Base-by-base conservation (phyloP, 2,329 filamentous ascomycete genomes). In the Venturia nashicola region DNA sequence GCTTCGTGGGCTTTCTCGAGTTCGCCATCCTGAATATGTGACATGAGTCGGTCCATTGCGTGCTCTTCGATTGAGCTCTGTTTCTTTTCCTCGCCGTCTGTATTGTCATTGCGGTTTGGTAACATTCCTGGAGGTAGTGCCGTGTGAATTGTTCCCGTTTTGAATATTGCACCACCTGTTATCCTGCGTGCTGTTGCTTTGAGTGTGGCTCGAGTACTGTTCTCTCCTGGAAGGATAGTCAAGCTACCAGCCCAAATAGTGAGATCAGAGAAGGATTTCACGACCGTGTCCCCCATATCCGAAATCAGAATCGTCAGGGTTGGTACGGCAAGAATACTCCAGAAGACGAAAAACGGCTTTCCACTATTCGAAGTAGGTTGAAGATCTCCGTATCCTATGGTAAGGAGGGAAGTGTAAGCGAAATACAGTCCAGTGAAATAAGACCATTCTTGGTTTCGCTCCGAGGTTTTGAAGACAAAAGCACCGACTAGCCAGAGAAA, bases 341-440 rank as follows among this genome's bases (percentile, higher is more conserved):
- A 84, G 65, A 83, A 78, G 1, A 84, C 79, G 68, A 83, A 83
- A 67, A 83, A 83, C 1, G 80, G 75, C 67, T 79, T 81, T 9
- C 79, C 80, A 14, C 78, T 75, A 66, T 82, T 83, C 61, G 76
- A 78, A 16, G 72, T 70, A 0, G 77, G 78, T 1, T 72, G 71
- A 27, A 76, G 72, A 66, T 83, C 80, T 36, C 82, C 81, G 66
- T 83, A 84, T 1, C 82, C 81, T 55, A 84, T 82, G 0, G 82
- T 83, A 34, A 82, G 69, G 12, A 84, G 76, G 5, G 76, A 77
- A 0, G 76, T 78, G 67, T 81, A 84, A 5, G 79, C 73, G 68
- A 83, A 83, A 68, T 83, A 84, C 0, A 83, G 69, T 0, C 77
- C 72, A 5, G 77, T 70, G 65, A 83, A 83, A 69, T 83, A 83